Evolutionary conservation across 1,284 basidiomycete species (phyloP).

Genomic region (Takashimella tepidaria): DNA sequence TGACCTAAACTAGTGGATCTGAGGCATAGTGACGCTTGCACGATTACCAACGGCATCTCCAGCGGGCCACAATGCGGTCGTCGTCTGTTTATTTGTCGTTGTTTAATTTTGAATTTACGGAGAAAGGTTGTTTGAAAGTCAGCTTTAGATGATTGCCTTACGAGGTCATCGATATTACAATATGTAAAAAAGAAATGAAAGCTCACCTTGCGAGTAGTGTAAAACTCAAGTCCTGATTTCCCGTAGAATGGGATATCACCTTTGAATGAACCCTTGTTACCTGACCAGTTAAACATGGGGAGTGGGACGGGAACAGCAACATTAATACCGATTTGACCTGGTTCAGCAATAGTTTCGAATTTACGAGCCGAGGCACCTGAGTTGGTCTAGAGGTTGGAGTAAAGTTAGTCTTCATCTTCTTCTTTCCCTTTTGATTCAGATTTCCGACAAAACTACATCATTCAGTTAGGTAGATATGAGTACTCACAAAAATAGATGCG

Average conservation of each 20-base stretch:
- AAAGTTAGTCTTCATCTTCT: not conserved
- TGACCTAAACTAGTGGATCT: slow-evolving; percentile 35
- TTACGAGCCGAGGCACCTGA: slow-evolving; percentile 92
- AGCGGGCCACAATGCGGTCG: slow-evolving; percentile 44
- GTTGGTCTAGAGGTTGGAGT: slow-evolving; percentile 56
- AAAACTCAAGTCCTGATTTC: slow-evolving; percentile 51
- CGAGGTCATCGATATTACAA: too few species aligned
- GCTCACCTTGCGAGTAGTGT: slow-evolving; percentile 35
- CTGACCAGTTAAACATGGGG: slow-evolving; percentile 62
- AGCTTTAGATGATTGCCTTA: too few species aligned
- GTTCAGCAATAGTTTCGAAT: slow-evolving; percentile 83
- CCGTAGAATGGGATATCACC: slow-evolving; percentile 90
- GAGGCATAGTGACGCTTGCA: slow-evolving; percentile 38
- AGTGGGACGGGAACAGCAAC: slow-evolving; percentile 83
- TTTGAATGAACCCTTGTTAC: slow-evolving; percentile 65
- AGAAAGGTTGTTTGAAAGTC: too few species aligned
- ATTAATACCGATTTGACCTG: slow-evolving; percentile 92
- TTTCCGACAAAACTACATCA: not conserved
- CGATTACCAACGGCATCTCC: slow-evolving; percentile 38
- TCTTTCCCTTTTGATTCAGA: not conserved
- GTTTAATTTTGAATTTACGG: too few species aligned
- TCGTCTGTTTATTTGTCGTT: too few species aligned
- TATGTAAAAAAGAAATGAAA: too few species aligned
- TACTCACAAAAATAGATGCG: slow-evolving; percentile 90
- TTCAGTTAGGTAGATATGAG: slow-evolving; percentile 75